Percentiles rank a stretch among this genome's conserved stretches.
Conservation (phyloP, 768 basidiomycete species). For the Phlegmacium glaucopus region DNA sequence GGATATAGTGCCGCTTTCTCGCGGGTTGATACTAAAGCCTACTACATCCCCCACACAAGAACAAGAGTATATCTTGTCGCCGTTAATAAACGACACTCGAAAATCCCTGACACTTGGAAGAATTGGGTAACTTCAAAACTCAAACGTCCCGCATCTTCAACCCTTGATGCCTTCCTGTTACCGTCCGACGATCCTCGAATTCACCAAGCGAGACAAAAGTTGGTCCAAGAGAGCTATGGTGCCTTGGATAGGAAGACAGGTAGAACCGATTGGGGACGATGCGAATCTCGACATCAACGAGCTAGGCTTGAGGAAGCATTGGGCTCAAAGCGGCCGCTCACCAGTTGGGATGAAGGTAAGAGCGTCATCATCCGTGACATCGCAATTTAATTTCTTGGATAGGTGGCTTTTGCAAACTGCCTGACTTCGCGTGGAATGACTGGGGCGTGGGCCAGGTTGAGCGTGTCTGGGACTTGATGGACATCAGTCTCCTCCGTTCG, state of each 20-base stretch:
- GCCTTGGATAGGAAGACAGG: constrained; percentile 67
- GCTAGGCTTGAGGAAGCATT: constrained; percentile 81
- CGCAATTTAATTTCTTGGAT: not conserved
- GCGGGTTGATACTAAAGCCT: constrained; percentile 82
- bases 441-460: constrained; percentile 94
- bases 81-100: constrained; percentile 58
- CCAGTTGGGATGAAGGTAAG: constrained; percentile 88
- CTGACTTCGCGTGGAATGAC: constrained; percentile 90
- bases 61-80: constrained; percentile 87
- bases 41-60: constrained; percentile 93
- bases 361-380: constrained; percentile 4
- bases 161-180: constrained; percentile 89
- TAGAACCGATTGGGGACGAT: constrained; percentile 86
- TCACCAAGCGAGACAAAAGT: constrained; percentile 81
- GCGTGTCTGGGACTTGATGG: constrained; percentile 94
- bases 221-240: constrained; percentile 66
- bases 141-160: constrained; percentile 81
- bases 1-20: constrained; percentile 70
- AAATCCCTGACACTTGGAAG: constrained; percentile 69
- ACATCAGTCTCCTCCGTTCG: constrained; percentile 82
- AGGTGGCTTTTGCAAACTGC: constrained; percentile 83
- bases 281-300: constrained; percentile 88
- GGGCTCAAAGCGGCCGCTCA: constrained; percentile 81
- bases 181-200: constrained; percentile 90
- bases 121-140: constrained; percentile 56